Base-by-base conservation (phyloP, 257 asterid genomes). In the Solanum microdontum region DNA sequence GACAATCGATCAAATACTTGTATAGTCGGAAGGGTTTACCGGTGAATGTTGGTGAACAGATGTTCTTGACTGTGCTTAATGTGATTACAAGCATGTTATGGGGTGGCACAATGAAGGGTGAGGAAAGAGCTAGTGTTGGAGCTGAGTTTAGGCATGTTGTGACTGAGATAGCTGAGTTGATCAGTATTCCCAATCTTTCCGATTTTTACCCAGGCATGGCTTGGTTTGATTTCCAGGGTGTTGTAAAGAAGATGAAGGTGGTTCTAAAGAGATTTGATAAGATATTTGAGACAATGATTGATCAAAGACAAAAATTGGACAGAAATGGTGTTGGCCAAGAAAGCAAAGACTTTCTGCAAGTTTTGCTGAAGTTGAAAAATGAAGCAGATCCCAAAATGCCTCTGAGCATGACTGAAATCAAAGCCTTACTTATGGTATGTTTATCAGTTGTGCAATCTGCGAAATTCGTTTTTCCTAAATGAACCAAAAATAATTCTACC, bases 371-470 rank as follows among this genome's bases (percentile, higher is more conserved):
- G 88, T 32, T 92, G 85, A 94, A 88, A 87, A 95, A 94, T n/a
- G 90, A 88, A 11, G 94, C 86, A 60, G 94, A 93, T 90, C 86
- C 91, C 14, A 94, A 93, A 84, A 87, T 88, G 10, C 92, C 94
- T 26, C 87, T 95, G 2, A 93, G 94, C 48, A 91, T 91, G 89
- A 89, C 90, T 48, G 96, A 94, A 84, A 87, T 95, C 40, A 95
- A 94, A 92, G 94, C 98, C 91, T 70, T 95, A 12, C 93, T 95
- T 90, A 94, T 94, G 98, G 98, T 95, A 93, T 24, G 77, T n/a
- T n/a, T 55, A 55, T 55, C 64, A 55, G n/a, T 6, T 6, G 62
- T 55, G 60, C 23, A 51, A 15, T 51, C 60, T 15, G 8, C 3
- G 0, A 15, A 6, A 51, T 51, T 51, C 21, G 60, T 51, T 51